These are phyloP conservation scores for Spinacia oleracea DNA, from an alignment of 179 eudicot species.

Conservation along the genomic window DNA sequence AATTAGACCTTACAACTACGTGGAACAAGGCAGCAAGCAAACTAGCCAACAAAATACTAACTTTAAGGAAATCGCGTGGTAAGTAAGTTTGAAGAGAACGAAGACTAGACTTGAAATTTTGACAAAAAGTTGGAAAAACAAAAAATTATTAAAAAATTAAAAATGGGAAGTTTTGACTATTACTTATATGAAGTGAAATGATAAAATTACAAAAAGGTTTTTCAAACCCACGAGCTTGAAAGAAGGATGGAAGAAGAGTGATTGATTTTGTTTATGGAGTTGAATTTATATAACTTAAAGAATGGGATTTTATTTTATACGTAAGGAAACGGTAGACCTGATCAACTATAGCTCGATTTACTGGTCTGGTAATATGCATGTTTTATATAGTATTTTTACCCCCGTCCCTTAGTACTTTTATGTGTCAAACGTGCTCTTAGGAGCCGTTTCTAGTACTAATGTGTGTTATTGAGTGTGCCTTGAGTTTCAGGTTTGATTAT, in stretches of 20 bases:
- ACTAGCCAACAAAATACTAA: constrained; percentile 1
- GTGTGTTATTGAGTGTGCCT: too few species aligned
- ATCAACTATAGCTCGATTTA: too few species aligned
- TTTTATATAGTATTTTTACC: too few species aligned
- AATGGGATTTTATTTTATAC: too few species aligned
- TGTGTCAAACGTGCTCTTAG: too few species aligned
- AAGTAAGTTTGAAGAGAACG: not conserved
- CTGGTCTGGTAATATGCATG: too few species aligned
- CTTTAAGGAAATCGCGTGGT: constrained; percentile 4
- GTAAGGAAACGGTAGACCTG: too few species aligned
- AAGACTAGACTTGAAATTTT: not conserved
- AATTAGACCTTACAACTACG: constrained; percentile 19
- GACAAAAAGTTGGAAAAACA: too few species aligned
- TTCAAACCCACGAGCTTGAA: constrained; percentile 1
- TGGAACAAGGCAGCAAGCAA: constrained; percentile 10
- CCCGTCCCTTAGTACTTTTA: too few species aligned
- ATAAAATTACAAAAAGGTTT: not conserved
- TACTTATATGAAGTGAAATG: not conserved
- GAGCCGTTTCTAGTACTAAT: too few species aligned
- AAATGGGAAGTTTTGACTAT: not conserved
- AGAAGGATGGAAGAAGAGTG: not conserved
- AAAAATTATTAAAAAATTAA: not conserved
- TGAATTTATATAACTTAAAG: not conserved
- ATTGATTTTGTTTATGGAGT: not conserved
- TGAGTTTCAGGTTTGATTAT: too few species aligned